Conservation (phyloP, 2,329 filamentous ascomycete species). For the Malbranchea cinnamomea region DNA sequence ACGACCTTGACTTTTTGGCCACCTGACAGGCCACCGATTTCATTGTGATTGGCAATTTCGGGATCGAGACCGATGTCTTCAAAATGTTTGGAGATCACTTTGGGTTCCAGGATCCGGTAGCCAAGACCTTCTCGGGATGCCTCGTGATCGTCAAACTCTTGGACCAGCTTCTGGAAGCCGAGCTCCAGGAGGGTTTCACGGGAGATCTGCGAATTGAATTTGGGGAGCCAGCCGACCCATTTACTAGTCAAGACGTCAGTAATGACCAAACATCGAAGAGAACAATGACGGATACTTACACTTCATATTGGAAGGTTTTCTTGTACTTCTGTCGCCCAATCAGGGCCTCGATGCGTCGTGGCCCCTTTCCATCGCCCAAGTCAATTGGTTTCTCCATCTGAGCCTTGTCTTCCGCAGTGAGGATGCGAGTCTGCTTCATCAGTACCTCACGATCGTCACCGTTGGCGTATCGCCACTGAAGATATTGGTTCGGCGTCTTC, state of each 20-base stretch:
- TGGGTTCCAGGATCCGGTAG: conserved; percentile 83
- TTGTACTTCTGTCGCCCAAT: conserved; percentile 98
- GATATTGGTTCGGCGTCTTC: conserved; percentile 97
- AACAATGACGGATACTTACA: conserved; percentile 38
- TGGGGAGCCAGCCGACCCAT: conserved; percentile 78
- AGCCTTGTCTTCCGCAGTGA: conserved; percentile 68
- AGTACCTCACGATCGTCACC: conserved; percentile 94
- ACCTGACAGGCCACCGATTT: conserved; percentile 89
- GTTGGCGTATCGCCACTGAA: conserved; percentile 96
- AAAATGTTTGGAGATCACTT: conserved; percentile 94
- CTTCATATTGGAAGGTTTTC: conserved; percentile 97
- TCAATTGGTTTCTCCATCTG: conserved; percentile 90
- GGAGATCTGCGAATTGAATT: conserved; percentile 83
- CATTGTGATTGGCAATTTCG: conserved; percentile 97
- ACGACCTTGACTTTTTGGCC: conserved; percentile 99
- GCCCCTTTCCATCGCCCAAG: conserved; percentile 64
- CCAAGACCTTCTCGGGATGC: conserved; percentile 96
- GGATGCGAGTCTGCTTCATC: conserved; percentile 88
- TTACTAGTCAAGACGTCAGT: conserved; percentile 38
- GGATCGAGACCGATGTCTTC: conserved; percentile 92
- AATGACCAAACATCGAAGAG: background rate
- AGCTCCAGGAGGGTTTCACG: conserved; percentile 76
- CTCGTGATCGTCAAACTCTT: conserved; percentile 98
- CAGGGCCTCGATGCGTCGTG: conserved; percentile 65
- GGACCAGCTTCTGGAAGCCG: conserved; percentile 84